Evolutionary conservation across 2,329 filamentous ascomycete species (phyloP).

Genomic region (Aphanocladium album): DNA sequence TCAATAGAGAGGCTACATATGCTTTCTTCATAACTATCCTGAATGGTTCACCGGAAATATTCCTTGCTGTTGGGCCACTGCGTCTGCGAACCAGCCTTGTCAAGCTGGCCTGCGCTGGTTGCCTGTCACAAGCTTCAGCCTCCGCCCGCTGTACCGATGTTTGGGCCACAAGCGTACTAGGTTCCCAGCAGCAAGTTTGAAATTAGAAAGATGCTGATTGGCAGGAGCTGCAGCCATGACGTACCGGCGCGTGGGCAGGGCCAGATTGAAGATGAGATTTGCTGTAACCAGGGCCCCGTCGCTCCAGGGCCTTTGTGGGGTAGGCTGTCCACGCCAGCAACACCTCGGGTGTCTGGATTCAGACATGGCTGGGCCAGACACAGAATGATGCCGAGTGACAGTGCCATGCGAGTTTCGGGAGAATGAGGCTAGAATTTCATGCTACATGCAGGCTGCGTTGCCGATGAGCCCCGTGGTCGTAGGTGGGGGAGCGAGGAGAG

Average conservation of each 20-base stretch:
- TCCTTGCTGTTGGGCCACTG: not conserved
- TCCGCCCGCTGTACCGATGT: not conserved
- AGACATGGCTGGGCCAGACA: not conserved
- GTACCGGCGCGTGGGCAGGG: not conserved
- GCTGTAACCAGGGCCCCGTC: constrained; percentile 5
- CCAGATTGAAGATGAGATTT: constrained; percentile 13
- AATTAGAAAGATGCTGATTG: constrained; percentile 10
- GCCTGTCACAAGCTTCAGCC: constrained; percentile 1
- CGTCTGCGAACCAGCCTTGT: not conserved
- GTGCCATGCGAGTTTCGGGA: not conserved
- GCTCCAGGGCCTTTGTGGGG: constrained; percentile 6
- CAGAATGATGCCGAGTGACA: not conserved
- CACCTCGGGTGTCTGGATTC: not conserved
- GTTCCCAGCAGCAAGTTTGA: constrained; percentile 1
- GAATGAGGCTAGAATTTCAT: not conserved
- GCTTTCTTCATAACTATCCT: not conserved
- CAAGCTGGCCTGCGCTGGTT: not conserved
- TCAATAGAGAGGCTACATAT: too few species aligned
- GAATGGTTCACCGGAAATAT: not conserved
- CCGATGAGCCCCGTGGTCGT: constrained; percentile 1
- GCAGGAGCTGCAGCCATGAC: constrained; percentile 8
- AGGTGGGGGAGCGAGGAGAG: not conserved
- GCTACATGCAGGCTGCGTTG: not conserved
- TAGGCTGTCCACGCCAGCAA: not conserved
- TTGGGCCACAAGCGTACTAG: not conserved